A percentile compares a stretch with the other conserved stretches of the same genome.
Evolutionary conservation across 1,284 basidiomycete species (phyloP).

Genomic region (Salmacisia buchloeana): DNA sequence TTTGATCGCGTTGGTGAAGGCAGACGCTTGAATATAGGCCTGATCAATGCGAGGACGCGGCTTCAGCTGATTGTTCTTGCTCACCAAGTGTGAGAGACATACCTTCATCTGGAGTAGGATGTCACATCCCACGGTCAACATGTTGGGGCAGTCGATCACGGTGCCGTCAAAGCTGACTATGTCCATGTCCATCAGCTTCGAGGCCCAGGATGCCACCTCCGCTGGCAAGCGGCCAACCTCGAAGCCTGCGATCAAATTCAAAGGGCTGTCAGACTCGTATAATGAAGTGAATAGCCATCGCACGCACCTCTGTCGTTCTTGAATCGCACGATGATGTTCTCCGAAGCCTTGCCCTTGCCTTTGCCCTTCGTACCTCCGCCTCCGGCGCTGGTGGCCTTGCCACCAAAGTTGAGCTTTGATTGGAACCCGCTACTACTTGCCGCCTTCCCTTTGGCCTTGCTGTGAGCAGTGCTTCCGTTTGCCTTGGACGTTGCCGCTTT

Average conservation of each 20-base stretch:
- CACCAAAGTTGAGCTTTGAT: slow-evolving; percentile 33
- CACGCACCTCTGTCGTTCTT: slow-evolving; percentile 38
- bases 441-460: too few species aligned
- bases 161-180: slow-evolving; percentile 40
- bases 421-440: slow-evolving; percentile 14
- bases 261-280: not conserved
- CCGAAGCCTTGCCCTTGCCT: slow-evolving; percentile 27
- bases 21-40: slow-evolving; percentile 13
- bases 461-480: slow-evolving; percentile 15
- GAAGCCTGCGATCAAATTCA: slow-evolving; percentile 20
- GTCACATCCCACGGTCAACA: slow-evolving; percentile 40
- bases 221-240: slow-evolving; percentile 43
- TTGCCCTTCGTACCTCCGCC: slow-evolving; percentile 10
- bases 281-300: not conserved
- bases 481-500: slow-evolving; percentile 11
- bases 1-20: slow-evolving; percentile 1
- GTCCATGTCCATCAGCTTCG: slow-evolving; percentile 37
- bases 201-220: slow-evolving; percentile 45
- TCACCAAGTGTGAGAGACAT: not conserved
- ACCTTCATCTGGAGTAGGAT: slow-evolving; percentile 41
- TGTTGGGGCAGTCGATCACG: slow-evolving; percentile 41
- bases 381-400: not conserved
- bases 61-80: not conserved
- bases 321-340: slow-evolving; percentile 46
- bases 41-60: not conserved